Evolutionary conservation across 2,329 filamentous ascomycete genomes (phyloP).

Genomic region (Domatiomyces globalis): DNA sequence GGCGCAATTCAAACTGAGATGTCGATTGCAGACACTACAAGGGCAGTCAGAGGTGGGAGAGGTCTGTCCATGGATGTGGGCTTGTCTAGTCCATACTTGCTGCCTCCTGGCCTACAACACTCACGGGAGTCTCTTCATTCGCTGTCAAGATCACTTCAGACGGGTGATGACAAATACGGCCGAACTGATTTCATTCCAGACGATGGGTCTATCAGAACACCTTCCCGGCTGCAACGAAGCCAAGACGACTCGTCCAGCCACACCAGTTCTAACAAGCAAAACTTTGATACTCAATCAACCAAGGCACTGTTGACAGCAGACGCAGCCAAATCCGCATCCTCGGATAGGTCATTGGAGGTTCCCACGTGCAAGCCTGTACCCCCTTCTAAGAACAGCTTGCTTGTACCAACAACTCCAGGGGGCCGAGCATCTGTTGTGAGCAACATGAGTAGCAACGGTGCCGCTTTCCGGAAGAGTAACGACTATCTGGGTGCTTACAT

Average conservation of each 20-base stretch:
- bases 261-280: slow-evolving; percentile 33
- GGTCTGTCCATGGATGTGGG: slow-evolving; percentile 52
- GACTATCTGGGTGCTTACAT: slow-evolving; percentile 27
- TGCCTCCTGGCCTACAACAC: slow-evolving; percentile 65
- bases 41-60: slow-evolving; percentile 25
- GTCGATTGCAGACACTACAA: slow-evolving; percentile 43
- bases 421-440: slow-evolving; percentile 15
- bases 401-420: slow-evolving; percentile 7
- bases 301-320: neutral
- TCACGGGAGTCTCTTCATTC: slow-evolving; percentile 81
- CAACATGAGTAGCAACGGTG: slow-evolving; percentile 19
- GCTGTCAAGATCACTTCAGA: slow-evolving; percentile 59
- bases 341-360: neutral
- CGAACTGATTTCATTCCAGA: slow-evolving; percentile 42
- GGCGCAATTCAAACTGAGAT: slow-evolving; percentile 27
- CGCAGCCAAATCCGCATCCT: neutral
- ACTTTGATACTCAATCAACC: neutral
- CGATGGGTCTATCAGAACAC: slow-evolving; percentile 28
- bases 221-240: slow-evolving; percentile 22
- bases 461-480: slow-evolving; percentile 24
- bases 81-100: slow-evolving; percentile 73
- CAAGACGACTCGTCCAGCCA: slow-evolving; percentile 40
- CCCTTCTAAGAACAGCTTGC: slow-evolving; percentile 5
- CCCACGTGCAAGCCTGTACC: neutral
- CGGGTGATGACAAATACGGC: slow-evolving; percentile 74